Evolutionary conservation across 2,329 filamentous ascomycete genomes (phyloP).

Genomic region (Fusarium pseudoanthophilum): DNA sequence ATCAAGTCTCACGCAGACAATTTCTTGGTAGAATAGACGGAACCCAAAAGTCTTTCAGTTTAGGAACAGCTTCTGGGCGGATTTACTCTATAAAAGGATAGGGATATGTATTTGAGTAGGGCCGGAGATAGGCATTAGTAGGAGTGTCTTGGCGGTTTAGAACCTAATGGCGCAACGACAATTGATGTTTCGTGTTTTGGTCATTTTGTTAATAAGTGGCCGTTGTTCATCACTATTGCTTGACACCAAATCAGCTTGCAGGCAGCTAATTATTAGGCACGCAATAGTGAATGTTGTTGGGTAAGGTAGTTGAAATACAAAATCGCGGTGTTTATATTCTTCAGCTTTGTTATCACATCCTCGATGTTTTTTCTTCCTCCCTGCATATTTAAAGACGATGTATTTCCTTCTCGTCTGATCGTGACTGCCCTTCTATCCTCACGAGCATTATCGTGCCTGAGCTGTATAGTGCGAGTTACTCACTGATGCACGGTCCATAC

Average conservation of each 20-base stretch:
- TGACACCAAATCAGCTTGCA: not conserved
- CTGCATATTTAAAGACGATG: not conserved
- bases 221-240: not conserved
- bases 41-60: conserved; percentile 33
- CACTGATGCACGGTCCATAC: not conserved
- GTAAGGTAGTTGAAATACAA: not conserved
- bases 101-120: conserved; percentile 36
- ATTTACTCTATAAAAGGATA: conserved; percentile 40
- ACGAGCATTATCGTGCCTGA: not conserved
- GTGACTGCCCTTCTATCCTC: not conserved
- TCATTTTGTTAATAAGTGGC: not conserved
- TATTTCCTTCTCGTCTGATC: not conserved
- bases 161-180: conserved; percentile 47
- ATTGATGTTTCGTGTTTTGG: conserved; percentile 38
- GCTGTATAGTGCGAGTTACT: not conserved
- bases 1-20: conserved; percentile 80
- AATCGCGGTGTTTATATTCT: not conserved
- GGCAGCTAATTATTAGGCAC: not conserved
- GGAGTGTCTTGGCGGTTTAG: conserved; percentile 43
- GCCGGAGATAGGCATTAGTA: conserved; percentile 35
- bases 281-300: not conserved
- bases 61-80: conserved; percentile 29
- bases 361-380: too few species aligned
- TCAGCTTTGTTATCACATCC: not conserved
- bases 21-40: conserved; percentile 77